Percentiles rank a stretch among this genome's conserved stretches.
Conservation (phyloP, 2,329 filamentous ascomycete genomes). For the Venturia oleaginea region DNA sequence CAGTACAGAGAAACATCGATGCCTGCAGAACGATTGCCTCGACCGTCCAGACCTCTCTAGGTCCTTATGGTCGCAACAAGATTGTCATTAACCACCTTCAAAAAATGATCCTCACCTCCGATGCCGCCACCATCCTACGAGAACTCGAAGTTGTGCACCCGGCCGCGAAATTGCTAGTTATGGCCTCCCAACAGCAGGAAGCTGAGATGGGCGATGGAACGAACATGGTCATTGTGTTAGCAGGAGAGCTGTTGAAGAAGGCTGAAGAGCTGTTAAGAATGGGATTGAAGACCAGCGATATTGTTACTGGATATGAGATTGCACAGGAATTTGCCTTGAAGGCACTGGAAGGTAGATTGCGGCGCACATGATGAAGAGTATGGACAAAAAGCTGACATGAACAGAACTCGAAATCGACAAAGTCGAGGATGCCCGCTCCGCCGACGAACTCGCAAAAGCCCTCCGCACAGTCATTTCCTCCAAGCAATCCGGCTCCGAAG, state of each 20-base stretch:
- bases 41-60: slow-evolving; percentile 93
- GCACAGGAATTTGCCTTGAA: slow-evolving; percentile 83
- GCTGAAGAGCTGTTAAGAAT: slow-evolving; percentile 93
- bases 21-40: slow-evolving; percentile 92
- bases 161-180: slow-evolving; percentile 92
- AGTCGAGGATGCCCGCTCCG: slow-evolving; percentile 72
- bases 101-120: slow-evolving; percentile 98
- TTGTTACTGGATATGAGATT: slow-evolving; percentile 91
- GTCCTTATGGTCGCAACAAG: slow-evolving; percentile 97
- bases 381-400: slow-evolving; percentile 7
- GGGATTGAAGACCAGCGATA: slow-evolving; percentile 97
- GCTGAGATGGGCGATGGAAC: slow-evolving; percentile 98
- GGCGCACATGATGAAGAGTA: slow-evolving; percentile 16
- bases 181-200: slow-evolving; percentile 98
- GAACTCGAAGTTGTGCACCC: slow-evolving; percentile 98
- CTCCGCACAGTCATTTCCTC: slow-evolving; percentile 91
- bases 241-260: slow-evolving; percentile 91
- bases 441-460: slow-evolving; percentile 84
- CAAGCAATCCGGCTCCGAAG: slow-evolving; percentile 92
- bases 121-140: slow-evolving; percentile 92
- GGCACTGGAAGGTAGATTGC: slow-evolving; percentile 57
- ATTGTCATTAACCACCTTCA: slow-evolving; percentile 99
- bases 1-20: slow-evolving; percentile 96
- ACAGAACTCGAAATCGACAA: slow-evolving; percentile 79
- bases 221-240: slow-evolving; percentile 91